phyloP scores from a whole-genome alignment of 2,329 filamentous ascomycete genomes.

The Cryphonectria japonica region DNA sequence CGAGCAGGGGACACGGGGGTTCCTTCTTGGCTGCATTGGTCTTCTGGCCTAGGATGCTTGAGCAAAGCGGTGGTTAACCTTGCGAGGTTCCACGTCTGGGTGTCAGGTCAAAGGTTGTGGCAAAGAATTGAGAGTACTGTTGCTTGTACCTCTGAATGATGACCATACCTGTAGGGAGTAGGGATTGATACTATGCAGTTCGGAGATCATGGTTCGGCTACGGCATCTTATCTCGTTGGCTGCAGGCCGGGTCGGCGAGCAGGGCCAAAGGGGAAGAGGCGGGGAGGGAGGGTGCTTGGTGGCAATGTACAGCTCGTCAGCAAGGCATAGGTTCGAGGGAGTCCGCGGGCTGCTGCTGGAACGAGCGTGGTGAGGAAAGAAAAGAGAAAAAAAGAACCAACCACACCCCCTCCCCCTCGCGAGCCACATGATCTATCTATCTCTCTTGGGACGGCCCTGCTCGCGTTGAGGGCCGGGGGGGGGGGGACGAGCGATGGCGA shows the following conservation, averaged over 20 bases:
- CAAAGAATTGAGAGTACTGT: background rate
- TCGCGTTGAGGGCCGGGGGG: background rate
- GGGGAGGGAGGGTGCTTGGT: background rate
- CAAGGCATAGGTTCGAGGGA: background rate
- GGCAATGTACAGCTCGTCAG: background rate
- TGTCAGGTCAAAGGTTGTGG: background rate
- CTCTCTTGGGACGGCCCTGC: background rate
- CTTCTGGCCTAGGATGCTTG: background rate
- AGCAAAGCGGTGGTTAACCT: background rate
- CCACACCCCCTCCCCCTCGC: too few relatives aligned
- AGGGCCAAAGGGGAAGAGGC: background rate
- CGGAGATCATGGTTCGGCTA: conserved; percentile 7
- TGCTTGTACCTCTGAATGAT: background rate
- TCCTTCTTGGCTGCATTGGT: background rate
- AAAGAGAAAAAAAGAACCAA: background rate
- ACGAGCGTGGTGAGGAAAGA: background rate
- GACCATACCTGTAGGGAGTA: background rate
- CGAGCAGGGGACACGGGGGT: background rate
- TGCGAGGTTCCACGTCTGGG: background rate
- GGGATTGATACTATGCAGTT: background rate
- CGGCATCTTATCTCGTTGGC: conserved; percentile 10
- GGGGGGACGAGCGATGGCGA: background rate
- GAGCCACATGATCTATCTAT: background rate
- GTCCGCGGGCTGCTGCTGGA: background rate
- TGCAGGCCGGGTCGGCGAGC: background rate